phyloP scores from a whole-genome alignment of 805 yeast genomes.

The Nakazawaea ernobii region DNA sequence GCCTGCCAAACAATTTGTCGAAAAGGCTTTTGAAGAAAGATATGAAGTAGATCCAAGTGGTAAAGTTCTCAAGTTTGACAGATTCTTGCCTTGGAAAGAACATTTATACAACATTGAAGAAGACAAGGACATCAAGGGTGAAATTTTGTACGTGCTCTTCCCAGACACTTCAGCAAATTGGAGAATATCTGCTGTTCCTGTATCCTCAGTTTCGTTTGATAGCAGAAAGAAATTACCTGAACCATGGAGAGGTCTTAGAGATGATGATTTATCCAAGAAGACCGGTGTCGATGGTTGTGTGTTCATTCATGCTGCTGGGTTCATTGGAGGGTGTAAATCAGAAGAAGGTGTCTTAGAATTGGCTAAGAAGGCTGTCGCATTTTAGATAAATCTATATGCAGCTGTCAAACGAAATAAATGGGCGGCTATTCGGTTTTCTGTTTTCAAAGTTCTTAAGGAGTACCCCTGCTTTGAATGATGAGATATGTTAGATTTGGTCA shows the following conservation, averaged over 20 bases:
- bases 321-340: conserved; percentile 90
- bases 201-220: conserved; percentile 69
- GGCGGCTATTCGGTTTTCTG: too few relatives aligned
- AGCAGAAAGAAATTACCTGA: conserved; percentile 87
- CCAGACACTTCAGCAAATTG: conserved; percentile 65
- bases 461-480: too few relatives aligned
- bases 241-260: conserved; percentile 93
- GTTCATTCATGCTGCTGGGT: conserved; percentile 94
- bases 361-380: conserved; percentile 45
- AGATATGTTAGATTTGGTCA: too few relatives aligned
- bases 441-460: too few relatives aligned
- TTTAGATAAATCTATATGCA: background rate
- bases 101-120: conserved; percentile 74
- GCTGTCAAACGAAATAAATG: too few relatives aligned
- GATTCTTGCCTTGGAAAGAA: conserved; percentile 93
- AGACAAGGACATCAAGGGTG: conserved; percentile 46
- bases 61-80: conserved; percentile 64
- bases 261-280: conserved; percentile 65
- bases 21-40: conserved; percentile 61
- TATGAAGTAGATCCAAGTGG: conserved; percentile 61
- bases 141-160: conserved; percentile 72
- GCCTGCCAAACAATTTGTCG: conserved; percentile 80
- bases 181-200: conserved; percentile 92
- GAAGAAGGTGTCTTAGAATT: conserved; percentile 71
- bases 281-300: conserved; percentile 85